Evolutionary conservation across 192 early-diverging fungal genomes (phyloP), one percentile per base, ranked within the genome.

Genomic region (Rhizoclosmatium globosum): DNA sequence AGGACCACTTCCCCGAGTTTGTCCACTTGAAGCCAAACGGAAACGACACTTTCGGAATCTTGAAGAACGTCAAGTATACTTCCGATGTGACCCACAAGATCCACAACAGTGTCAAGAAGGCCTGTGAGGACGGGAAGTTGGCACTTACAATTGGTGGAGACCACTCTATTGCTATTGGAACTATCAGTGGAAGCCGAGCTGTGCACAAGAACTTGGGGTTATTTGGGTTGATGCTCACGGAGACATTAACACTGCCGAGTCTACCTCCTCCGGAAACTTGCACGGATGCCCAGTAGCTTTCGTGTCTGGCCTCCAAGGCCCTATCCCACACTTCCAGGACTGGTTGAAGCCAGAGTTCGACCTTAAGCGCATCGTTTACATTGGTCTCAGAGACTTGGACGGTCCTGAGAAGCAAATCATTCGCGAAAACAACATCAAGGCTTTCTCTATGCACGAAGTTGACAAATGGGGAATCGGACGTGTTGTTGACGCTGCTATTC

Each of bases 141-240:
- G 95, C 94, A 11, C 77, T 99, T 47, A 99, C 96, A 19, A 85
- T 99, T 47, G 97, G 97, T 71, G 97, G 96, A 46, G 97, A 99
- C 86, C 97, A 99, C 80, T 96, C 95, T 21, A 88, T 99, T 50
- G 97, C 93, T 23, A 90, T 99, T 71, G 97, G 93, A 59, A 97
- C 97, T 42, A 87, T 99, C 1, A 89, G 91, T 47, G 97, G 96
- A 45, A 88, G 89, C 39, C 84, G 94, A 47, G 60, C 88, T 11
- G 93, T 92, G 39, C 88, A 97, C 84, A 86, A 92, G 77, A 92
- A 95, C 71, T 64, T 94, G 61, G 94, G 95, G 89, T 99, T 77
- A 90, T 99, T 69, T 99, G 96, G 97, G 90, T 99, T 13, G 96
- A 99, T 83, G 95, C 95, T 31, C 96, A 99, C 74, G 94, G 94